Evolutionary conservation across 1,284 basidiomycete genomes (phyloP), one percentile per base, ranked within the genome.

Genomic region (Pyrrhoderma noxium): DNA sequence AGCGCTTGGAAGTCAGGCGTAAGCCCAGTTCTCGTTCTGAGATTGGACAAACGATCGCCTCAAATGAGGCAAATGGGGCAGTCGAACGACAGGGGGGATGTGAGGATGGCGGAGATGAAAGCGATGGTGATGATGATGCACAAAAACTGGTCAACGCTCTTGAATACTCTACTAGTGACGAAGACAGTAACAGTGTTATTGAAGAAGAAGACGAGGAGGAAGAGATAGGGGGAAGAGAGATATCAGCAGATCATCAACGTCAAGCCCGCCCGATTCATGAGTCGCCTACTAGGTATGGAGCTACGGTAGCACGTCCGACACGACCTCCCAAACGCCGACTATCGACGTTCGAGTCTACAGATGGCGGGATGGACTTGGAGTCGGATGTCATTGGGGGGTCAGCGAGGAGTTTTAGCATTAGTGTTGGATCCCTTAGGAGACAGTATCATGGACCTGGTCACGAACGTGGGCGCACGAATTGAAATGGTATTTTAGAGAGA

Each of bases 301-400:
- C 38, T 22, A 22, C 38, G 38, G n/a, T 5, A 8, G 14, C 39
- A 40, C 45, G 41, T 21, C 50, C 46, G 19, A 49, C 50, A 19
- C n/a, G 40, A 31, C 27, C n/a, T n/a, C 49, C n/a, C n/a, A n/a
- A 45, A 8, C 54, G 60, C 47, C 55, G 74, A 48, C 55, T 75
- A 47, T 77, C 77, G 8, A 71, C 69, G 23, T 77, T 67, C 56
- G 72, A 77, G 53, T 68, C 68, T 18, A 64, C 62, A 4, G 71
- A 78, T 11, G 70, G 67, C 9, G 58, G 61, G 1, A 64, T 71
- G 64, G 69, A 73, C 53, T 55, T 73, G 31, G 75, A 76, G 57
- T 67, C 64, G 41, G 70, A 69, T 36, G 56, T 55, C 22, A 61
- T 69, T 46, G 68, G 68, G 1, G 70, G 69, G 14, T 70, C 69